Evolutionary conservation across 2,329 filamentous ascomycete genomes (phyloP), one percentile per base, ranked within the genome.

Genomic region (Monilinia fructicola): DNA sequence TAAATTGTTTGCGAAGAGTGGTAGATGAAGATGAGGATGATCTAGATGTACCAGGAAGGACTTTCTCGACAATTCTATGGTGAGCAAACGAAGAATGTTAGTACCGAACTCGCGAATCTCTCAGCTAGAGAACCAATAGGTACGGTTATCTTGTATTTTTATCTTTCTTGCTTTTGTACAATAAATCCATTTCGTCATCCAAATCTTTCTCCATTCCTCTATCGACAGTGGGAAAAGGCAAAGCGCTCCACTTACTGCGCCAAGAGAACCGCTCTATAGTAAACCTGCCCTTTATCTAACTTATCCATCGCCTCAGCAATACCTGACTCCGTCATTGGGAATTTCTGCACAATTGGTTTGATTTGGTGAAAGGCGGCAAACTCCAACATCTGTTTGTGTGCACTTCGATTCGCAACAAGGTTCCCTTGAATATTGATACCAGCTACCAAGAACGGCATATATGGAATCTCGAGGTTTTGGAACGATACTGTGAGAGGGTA

Each of bases 401-500:
- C 73, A 72, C 0, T 84, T 83, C 67, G 69, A 10, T 67, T 54
- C 18, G 73, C 69, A 7, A 71, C 68, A 11, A 69, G 54, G 2
- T 64, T 65, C n/a, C 68, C 69, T 46, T 69, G 53, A 14, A 73
- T 52, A 12, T 58, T 66, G 28, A 71, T 65, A 16, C 67, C 68
- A 4, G 55, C 54, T 1, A 62, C n/a, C 12, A 74, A 54, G 14
- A 74, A 61, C 14, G 54, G 54, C 68, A 71, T 71, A n/a, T 71
- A 69, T 28, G 71, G 72, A 12, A 74, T 67, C 40, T 66, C 66
- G 14, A 75, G 64, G 35, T 72, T 68, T n/a, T 65, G 54, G 0
- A 63, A 64, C 1, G 88, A 87, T 1, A 84, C 83, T 21, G 87
- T 88, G 53, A 92, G 81, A 75, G 89, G 86, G 67, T 88, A 82